Evolutionary conservation across 441 rosid species (phyloP).

Genomic region (Populus hybrid): DNA sequence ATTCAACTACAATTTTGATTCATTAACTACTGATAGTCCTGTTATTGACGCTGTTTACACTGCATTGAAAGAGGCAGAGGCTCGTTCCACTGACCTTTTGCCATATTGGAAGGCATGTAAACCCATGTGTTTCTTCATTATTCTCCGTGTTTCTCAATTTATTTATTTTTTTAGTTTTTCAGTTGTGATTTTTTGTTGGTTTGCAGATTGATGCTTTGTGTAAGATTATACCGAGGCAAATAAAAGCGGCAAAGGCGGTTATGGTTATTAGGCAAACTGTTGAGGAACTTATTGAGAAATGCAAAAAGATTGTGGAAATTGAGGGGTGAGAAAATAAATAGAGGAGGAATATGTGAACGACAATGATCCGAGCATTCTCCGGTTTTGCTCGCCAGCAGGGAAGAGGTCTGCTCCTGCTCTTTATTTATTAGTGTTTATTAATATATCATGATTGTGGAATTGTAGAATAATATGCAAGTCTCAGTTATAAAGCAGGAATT

Average conservation of each 20-base stretch:
- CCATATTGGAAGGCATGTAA: constrained; percentile 90
- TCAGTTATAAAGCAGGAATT: background rate
- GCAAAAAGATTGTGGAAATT: constrained; percentile 84
- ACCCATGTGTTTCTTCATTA: constrained; percentile 11
- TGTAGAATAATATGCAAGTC: background rate
- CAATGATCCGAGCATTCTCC: constrained; percentile 84
- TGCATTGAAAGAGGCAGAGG: constrained; percentile 90
- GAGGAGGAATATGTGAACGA: constrained; percentile 92
- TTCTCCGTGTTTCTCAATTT: background rate
- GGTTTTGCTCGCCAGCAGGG: constrained; percentile 94
- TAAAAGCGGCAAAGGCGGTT: constrained; percentile 88
- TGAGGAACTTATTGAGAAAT: constrained; percentile 75
- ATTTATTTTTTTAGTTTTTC: constrained; percentile 13
- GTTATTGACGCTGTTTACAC: constrained; percentile 90
- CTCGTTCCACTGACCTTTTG: constrained; percentile 82
- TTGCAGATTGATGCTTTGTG: constrained; percentile 60
- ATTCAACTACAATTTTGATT: constrained; percentile 83
- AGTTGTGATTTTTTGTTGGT: background rate
- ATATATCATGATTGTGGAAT: background rate
- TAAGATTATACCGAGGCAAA: constrained; percentile 86
- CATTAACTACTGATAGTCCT: constrained; percentile 76
- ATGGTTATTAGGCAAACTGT: constrained; percentile 64
- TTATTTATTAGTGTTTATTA: background rate
- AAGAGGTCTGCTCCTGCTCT: constrained; percentile 55
- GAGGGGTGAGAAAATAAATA: constrained; percentile 84